Evolutionary conservation across 23 red algal species (phyloP), one percentile per base, ranked within the genome.

Genomic region (Cyanidioschyzon merolae): DNA sequence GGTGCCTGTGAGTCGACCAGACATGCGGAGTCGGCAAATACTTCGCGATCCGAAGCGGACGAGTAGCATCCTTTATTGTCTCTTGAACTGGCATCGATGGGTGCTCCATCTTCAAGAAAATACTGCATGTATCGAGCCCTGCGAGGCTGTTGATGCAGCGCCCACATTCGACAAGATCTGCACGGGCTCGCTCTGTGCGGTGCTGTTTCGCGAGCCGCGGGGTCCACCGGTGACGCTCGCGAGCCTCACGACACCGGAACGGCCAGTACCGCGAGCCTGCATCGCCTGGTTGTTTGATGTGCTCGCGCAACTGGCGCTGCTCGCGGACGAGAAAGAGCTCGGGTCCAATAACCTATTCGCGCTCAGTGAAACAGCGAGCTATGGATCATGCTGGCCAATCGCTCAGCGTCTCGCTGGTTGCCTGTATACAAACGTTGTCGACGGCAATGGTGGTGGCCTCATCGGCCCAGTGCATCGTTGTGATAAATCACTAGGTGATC

Each of bases 81-180:
- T 71, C n/a, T 7, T 32, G 63, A 25, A 32, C n/a, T 71, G 63
- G 63, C 63, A 71, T 71, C 63, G 63, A 71, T 71, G 32, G 21
- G 21, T 32, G 7, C 63, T 15, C 12, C n/a, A 25, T 7, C 7
- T 71, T 7, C 16, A 35, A 25, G 63, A 71, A 32, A 27, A 71
- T 32, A 71, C 16, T 7, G 63, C 63, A 7, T 71, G 63, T 27
- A 12, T 71, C 63, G 21, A 7, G 63, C n/a, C 30, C 12, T 71
- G 63, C 29, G 12, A 54, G 45, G 16, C 63, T 7, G 63, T 71
- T 7, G 32, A 71, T 3, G 29, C 63, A 25, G 32, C 63, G n/a
- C n/a, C n/a, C 7, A 7, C 63, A 3, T 21, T 54, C 7, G 63
- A 71, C 29, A 35, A 7, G 63, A 25, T 71, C n/a, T 71, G 63